Conservation (phyloP, 495 filamentous ascomycete genomes). For the Annulohypoxylon stygium region DNA sequence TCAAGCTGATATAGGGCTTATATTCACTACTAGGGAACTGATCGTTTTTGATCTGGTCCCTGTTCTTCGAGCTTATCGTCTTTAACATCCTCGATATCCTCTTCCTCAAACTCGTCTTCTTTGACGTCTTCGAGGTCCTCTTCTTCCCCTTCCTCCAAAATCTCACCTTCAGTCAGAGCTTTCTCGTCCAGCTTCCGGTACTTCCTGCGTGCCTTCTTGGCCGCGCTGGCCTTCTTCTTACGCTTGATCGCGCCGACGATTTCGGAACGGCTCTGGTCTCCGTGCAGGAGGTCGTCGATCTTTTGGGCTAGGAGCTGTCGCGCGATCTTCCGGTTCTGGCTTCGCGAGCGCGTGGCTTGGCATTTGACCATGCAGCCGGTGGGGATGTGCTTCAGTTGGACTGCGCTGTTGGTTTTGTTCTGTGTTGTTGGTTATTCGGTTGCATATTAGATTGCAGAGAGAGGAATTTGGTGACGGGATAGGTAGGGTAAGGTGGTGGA, state of each 20-base stretch:
- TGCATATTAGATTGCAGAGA: too few species aligned
- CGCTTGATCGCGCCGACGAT: conserved; percentile 58
- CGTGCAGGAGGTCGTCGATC: conserved; percentile 74
- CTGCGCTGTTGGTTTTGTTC: conserved; percentile 98
- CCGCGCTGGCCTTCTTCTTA: conserved; percentile 62
- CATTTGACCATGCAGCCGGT: conserved; percentile 92
- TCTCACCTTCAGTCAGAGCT: background rate
- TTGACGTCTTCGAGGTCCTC: background rate
- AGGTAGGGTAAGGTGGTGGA: background rate
- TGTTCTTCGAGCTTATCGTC: conserved; percentile 5
- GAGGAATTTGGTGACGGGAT: conserved; percentile 2
- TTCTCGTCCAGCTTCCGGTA: conserved; percentile 63
- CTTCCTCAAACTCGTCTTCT: conserved; percentile 12
- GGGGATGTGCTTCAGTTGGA: conserved; percentile 90
- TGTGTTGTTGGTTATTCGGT: conserved; percentile 46
- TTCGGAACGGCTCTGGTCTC: conserved; percentile 58
- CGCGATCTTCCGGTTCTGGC: conserved; percentile 91
- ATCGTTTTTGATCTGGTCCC: background rate
- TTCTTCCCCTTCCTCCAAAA: conserved; percentile 13
- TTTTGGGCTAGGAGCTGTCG: conserved; percentile 80
- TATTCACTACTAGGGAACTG: background rate
- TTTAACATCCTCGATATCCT: background rate
- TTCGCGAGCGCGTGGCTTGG: conserved; percentile 87
- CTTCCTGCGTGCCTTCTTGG: conserved; percentile 64
- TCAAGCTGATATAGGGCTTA: background rate